Evolutionary conservation across 129 eudicot genomes (phyloP).

Genomic region (Escallonia rubra): DNA sequence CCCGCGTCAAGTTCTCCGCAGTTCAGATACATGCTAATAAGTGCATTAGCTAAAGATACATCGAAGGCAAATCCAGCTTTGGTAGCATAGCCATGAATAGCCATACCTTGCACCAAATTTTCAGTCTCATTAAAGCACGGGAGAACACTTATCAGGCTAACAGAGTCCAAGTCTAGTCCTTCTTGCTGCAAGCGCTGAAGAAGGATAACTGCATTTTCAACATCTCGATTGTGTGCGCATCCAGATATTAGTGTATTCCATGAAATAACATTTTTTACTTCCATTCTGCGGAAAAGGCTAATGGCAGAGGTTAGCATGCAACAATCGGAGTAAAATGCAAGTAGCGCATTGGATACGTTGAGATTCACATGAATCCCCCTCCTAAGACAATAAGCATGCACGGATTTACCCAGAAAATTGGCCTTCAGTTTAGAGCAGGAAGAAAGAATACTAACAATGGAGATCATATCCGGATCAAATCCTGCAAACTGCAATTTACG

Average conservation of each 20-base stretch:
- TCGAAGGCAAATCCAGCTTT: slow-evolving; percentile 25
- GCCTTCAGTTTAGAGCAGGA: slow-evolving; percentile 43
- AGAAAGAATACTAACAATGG: slow-evolving; percentile 41
- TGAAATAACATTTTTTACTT: slow-evolving; percentile 25
- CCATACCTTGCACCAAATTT: slow-evolving; percentile 30
- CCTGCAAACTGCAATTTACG: slow-evolving; percentile 42
- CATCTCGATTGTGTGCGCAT: slow-evolving; percentile 38
- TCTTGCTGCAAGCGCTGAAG: slow-evolving; percentile 38
- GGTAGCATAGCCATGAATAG: slow-evolving; percentile 40
- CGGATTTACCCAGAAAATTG: slow-evolving; percentile 37
- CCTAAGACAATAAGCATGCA: slow-evolving; percentile 39
- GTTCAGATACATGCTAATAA: slow-evolving; percentile 54
- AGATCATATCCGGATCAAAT: slow-evolving; percentile 36
- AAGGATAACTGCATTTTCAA: slow-evolving; percentile 21
- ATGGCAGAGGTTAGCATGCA: slow-evolving; percentile 18
- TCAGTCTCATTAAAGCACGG: slow-evolving; percentile 32
- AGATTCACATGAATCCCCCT: slow-evolving; percentile 29
- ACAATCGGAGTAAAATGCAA: slow-evolving; percentile 41
- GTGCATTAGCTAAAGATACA: slow-evolving; percentile 42
- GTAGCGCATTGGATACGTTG: slow-evolving; percentile 37
- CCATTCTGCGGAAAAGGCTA: slow-evolving; percentile 30
- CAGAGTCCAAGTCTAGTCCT: slow-evolving; percentile 31
- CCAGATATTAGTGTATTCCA: slow-evolving; percentile 61
- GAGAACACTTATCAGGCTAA: slow-evolving; percentile 44
- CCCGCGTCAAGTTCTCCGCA: slow-evolving; percentile 35